A percentile compares a stretch with the other conserved stretches of the same genome.
Conservation (phyloP, 768 basidiomycete species). For the Fomitopsis pulvina region DNA sequence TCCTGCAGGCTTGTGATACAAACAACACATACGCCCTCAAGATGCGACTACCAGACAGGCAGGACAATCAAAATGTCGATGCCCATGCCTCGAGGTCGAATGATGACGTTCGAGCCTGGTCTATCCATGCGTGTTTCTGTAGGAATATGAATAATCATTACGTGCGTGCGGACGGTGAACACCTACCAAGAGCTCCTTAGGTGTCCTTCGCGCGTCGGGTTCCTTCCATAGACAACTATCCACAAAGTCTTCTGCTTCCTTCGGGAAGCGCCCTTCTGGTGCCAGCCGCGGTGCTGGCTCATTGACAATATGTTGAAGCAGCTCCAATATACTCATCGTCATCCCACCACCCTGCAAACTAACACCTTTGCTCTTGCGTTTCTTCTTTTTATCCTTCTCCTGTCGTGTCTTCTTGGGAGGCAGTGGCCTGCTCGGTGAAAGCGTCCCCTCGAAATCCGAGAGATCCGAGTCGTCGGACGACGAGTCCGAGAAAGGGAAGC, state of each 20-base stretch:
- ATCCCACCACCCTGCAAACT: conserved; percentile 90
- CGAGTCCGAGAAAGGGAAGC: conserved; percentile 93
- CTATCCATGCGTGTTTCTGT: conserved; percentile 74
- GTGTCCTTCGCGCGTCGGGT: conserved; percentile 73
- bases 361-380: conserved; percentile 87
- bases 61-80: conserved; percentile 46
- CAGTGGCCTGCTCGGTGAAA: conserved; percentile 64
- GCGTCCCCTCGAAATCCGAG: conserved; percentile 75
- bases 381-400: conserved; percentile 61
- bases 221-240: conserved; percentile 91
- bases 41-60: background rate
- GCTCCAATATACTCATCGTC: conserved; percentile 97
- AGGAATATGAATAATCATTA: background rate
- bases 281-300: conserved; percentile 91
- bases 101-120: conserved; percentile 47
- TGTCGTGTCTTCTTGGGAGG: conserved; percentile 20
- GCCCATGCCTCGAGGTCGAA: conserved; percentile 81
- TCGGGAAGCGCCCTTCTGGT: conserved; percentile 65
- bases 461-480: conserved; percentile 68
- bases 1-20: background rate
- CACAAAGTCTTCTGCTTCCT: conserved; percentile 76
- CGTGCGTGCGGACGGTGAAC: conserved; percentile 2
- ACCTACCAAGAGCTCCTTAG: conserved; percentile 80
- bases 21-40: background rate
- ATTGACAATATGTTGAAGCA: conserved; percentile 97